Evolutionary conservation across 2,329 filamentous ascomycete species (phyloP), one percentile per base, ranked within the genome.

Genomic region (Penicillium sp.): DNA sequence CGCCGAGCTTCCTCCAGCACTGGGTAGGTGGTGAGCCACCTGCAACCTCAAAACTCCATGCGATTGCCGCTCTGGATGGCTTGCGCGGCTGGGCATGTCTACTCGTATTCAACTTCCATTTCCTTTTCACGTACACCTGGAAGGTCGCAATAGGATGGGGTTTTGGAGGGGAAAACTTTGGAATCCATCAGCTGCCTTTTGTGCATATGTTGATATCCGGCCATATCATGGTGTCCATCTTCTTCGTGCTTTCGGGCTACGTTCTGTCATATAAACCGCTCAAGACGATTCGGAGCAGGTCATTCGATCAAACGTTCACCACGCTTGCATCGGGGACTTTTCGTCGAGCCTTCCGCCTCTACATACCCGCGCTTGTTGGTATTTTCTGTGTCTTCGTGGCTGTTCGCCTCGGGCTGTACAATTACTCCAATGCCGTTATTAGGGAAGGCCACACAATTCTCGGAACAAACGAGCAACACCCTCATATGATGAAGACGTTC

Each of bases 231-330:
- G 76, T 79, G 13, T 70, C 72, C 43, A 74, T 79, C 36, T 79
- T 79, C 65, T 79, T 79, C 59, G 72, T 79, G 32, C 72, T 79
- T 24, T 78, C 75, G 8, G 77, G 77, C 48, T 79, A 79, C 53
- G 76, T 77, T n/a, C 67, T 79, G 44, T 77, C 75, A 27, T 73
- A 73, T 53, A 74, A 74, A 53, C 73, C 73, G 3, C 56, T 76
- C 49, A 76, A 71, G 55, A 64, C 69, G 36, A 74, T 76, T 49
- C 72, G 70, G 34, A 68, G 55, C 52, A 64, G 68, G 40, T 65
- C 70, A 10, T 76, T 69, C 56, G 74, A 73, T 27, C 67, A 74
- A 48, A 69, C 74, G 3, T 74, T 76, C 50, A 67, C 67, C n/a
- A 64, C 64, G 5, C 61, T 78, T 31, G 70, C 71, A 22, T 77